Conservation (phyloP, 768 basidiomycete genomes). For the Termitomyces eurrhizus region DNA sequence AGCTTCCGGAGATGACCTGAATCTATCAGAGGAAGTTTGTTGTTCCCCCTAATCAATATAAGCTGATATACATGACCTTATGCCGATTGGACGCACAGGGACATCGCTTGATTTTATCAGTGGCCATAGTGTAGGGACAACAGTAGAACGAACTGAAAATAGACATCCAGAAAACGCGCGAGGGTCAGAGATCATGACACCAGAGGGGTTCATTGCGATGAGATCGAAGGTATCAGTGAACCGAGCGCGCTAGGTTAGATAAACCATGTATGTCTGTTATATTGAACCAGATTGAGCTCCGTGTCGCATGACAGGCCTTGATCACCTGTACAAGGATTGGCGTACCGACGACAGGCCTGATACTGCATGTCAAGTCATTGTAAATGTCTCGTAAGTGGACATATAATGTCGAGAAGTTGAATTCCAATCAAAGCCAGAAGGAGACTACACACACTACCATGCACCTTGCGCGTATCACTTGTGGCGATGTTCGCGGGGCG, state of each 20-base stretch:
- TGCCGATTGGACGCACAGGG: neutral
- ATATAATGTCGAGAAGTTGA: constrained; percentile 15
- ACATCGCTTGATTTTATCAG: constrained; percentile 1
- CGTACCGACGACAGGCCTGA: neutral
- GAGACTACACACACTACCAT: neutral
- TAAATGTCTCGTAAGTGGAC: constrained; percentile 7
- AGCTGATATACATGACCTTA: neutral
- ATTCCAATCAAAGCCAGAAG: neutral
- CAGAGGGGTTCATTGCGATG: constrained; percentile 6
- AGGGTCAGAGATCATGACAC: neutral
- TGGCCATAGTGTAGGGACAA: neutral
- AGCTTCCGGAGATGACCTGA: neutral
- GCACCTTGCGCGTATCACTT: neutral
- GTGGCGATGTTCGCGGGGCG: constrained; percentile 2
- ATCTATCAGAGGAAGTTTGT: neutral
- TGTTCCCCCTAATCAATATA: neutral
- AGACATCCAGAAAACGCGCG: neutral
- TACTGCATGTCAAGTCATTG: constrained; percentile 3
- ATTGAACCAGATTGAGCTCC: neutral
- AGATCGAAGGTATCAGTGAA: constrained; percentile 16
- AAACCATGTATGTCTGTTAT: constrained; percentile 3
- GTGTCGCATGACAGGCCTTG: neutral
- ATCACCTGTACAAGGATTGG: constrained; percentile 2
- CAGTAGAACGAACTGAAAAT: neutral
- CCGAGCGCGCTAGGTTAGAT: neutral